Evolutionary conservation across 2,329 filamentous ascomycete genomes (phyloP), one percentile per base, ranked within the genome.

Genomic region (Penicillium digitatum): DNA sequence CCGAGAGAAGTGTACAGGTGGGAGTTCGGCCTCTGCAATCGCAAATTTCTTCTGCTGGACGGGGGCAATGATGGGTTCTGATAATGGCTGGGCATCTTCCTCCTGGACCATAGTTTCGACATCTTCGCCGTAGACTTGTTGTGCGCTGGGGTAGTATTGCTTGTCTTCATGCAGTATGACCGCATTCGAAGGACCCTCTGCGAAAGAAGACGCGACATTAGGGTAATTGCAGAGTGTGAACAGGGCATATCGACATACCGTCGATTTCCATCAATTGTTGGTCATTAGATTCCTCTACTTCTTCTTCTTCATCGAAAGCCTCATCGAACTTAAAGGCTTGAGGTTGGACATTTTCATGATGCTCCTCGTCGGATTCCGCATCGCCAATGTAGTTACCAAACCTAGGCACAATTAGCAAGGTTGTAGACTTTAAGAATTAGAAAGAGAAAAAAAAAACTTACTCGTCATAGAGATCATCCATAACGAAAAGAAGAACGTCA

Each of bases 381-480:
- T 96, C 94, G 70, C 94, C 94, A 72, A 97, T 96, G 77, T 94
- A 97, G 79, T 97, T 97, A 70, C 93, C 93, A 78, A 97, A 97
- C 81, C 90, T 95, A 64, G 40, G 37, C 48, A 47, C 43, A 37
- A 54, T 59, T 66, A 65, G 67, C 42, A 59, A 68, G 55, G 64
- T 24, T 6, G 63, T 49, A 40, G 27, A 29, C 48, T 12, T 29
- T 39, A 44, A 58, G 9, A 59, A 10, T 29, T 14, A 18, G 58
- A 8, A 59, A 18, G 58, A 8, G 59, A 8, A 24, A 12, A 12
- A 20, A 56, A 45, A n/a, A 49, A 59, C 64, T 62, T 79, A 95
- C 90, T 97, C 93, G 78, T 97, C 93, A 74, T 97, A 96, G 66
- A 96, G 86, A 76, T 96, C 92, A 80, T 96, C 92, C 91, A 96